phyloP scores from a whole-genome alignment of 2,329 filamentous ascomycete species.

The Colletotrichum trifolii region DNA sequence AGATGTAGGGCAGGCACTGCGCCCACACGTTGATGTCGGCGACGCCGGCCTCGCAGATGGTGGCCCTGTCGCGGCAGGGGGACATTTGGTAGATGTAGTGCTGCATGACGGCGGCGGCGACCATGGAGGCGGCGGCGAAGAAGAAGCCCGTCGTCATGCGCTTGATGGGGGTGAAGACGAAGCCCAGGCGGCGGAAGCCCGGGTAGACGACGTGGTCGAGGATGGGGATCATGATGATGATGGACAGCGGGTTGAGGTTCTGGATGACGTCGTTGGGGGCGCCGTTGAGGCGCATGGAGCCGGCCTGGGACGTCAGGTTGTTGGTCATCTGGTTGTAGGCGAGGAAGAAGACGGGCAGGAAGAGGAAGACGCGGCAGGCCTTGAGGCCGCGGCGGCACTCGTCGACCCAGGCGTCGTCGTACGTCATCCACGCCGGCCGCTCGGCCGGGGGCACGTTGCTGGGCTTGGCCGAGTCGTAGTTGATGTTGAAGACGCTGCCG shows the following conservation, averaged over 20 bases:
- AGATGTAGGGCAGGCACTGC: conserved; percentile 62
- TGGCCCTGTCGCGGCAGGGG: conserved; percentile 68
- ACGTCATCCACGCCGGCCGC: conserved; percentile 80
- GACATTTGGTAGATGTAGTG: conserved; percentile 73
- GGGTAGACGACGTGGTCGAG: conserved; percentile 78
- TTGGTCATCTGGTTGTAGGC: conserved; percentile 70
- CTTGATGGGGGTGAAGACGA: conserved; percentile 80
- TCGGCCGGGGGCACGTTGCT: conserved; percentile 65
- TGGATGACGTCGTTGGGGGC: conserved; percentile 82
- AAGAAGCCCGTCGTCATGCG: conserved; percentile 79
- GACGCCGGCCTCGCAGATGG: conserved; percentile 58
- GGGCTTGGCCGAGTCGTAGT: conserved; percentile 78
- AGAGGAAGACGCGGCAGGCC: conserved; percentile 78
- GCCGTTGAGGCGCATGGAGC: conserved; percentile 74
- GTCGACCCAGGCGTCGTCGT: conserved; percentile 86
- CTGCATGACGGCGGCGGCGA: conserved; percentile 67
- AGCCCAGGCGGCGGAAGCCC: conserved; percentile 68
- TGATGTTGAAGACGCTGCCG: conserved; percentile 69
- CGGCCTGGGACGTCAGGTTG: conserved; percentile 72
- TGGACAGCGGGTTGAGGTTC: conserved; percentile 80
- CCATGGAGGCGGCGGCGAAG: conserved; percentile 71
- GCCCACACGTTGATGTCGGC: conserved; percentile 75
- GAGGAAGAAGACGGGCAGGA: conserved; percentile 73
- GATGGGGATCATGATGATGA: conserved; percentile 80
- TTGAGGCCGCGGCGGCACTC: conserved; percentile 77